A percentile compares a stretch with the other conserved stretches of the same genome.
phyloP scores from a whole-genome alignment of 352 stramenopile genomes.

The Aphanomyces invadans region DNA sequence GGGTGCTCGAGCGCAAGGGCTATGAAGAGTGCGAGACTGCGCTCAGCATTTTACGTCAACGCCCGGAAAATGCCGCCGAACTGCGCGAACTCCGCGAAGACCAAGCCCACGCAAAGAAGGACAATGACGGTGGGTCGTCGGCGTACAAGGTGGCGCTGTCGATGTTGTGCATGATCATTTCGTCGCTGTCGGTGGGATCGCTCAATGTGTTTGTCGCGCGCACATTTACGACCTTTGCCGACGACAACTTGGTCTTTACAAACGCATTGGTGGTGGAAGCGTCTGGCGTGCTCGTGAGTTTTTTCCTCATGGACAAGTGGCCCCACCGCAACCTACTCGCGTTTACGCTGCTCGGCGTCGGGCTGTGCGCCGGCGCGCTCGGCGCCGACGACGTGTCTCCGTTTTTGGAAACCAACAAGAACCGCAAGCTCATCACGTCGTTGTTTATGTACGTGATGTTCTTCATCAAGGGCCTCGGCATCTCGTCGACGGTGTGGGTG shows the following conservation, averaged over 20 bases:
- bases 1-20: slow-evolving; percentile 71
- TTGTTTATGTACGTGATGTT: slow-evolving; percentile 61
- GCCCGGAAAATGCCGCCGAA: slow-evolving; percentile 64
- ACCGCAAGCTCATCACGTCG: slow-evolving; percentile 50
- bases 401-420: slow-evolving; percentile 42
- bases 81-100: slow-evolving; percentile 73
- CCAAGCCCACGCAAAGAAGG: slow-evolving; percentile 49
- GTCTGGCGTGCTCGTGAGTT: slow-evolving; percentile 63
- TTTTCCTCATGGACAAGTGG: slow-evolving; percentile 80
- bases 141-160: slow-evolving; percentile 62
- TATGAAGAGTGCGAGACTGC: slow-evolving; percentile 65
- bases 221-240: slow-evolving; percentile 45
- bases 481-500: slow-evolving; percentile 67
- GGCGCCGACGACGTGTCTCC: slow-evolving; percentile 45
- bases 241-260: slow-evolving; percentile 69
- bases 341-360: slow-evolving; percentile 54
- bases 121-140: slow-evolving; percentile 31
- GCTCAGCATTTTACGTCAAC: slow-evolving; percentile 61
- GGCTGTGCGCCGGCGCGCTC: slow-evolving; percentile 40
- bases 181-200: slow-evolving; percentile 47
- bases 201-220: slow-evolving; percentile 72
- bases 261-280: slow-evolving; percentile 67
- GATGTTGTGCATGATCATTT: slow-evolving; percentile 62
- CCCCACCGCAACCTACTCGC: slow-evolving; percentile 68
- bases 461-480: slow-evolving; percentile 69